Conservation (phyloP, 1,139 yeast species). For the Oligophagozyma castellii region DNA sequence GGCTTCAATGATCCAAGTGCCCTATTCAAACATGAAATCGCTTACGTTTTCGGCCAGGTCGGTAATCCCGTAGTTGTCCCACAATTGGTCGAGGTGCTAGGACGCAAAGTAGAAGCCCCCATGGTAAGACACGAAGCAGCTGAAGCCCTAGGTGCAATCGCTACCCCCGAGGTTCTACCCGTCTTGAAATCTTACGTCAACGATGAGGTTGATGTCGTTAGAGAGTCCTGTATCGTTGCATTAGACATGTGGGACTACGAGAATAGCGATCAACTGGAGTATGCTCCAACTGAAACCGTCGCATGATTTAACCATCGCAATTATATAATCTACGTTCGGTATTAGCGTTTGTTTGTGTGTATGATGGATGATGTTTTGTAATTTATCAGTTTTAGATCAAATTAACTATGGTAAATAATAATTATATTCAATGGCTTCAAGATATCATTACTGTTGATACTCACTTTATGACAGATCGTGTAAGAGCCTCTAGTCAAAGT, state of each 20-base stretch:
- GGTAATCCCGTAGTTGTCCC: slow-evolving; percentile 92
- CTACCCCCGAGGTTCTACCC: slow-evolving; percentile 92
- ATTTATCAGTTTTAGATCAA: too few relatives aligned
- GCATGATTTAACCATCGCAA: too few relatives aligned
- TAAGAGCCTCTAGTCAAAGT: too few relatives aligned
- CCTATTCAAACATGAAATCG: slow-evolving; percentile 92
- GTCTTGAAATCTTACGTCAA: slow-evolving; percentile 64
- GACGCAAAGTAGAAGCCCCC: slow-evolving; percentile 70
- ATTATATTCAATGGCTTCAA: too few relatives aligned
- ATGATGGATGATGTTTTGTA: too few relatives aligned
- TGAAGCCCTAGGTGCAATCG: slow-evolving; percentile 94
- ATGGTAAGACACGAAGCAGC: slow-evolving; percentile 99
- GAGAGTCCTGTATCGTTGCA: slow-evolving; percentile 94
- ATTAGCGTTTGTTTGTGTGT: too few relatives aligned
- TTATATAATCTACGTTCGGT: too few relatives aligned
- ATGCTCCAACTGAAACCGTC: slow-evolving; percentile 31
- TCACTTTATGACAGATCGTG: too few relatives aligned
- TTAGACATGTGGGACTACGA: slow-evolving; percentile 96
- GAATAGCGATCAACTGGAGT: slow-evolving; percentile 73
- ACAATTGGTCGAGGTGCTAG: slow-evolving; percentile 65
- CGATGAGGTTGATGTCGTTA: slow-evolving; percentile 79
- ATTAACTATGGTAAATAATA: too few relatives aligned
- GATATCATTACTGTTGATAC: too few relatives aligned
- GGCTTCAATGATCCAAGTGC: slow-evolving; percentile 90
- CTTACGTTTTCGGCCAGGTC: slow-evolving; percentile 94